Percentiles rank a stretch among this genome's conserved stretches.
Conservation (phyloP, 306 rosid genomes). For the Cicer yamashitae region DNA sequence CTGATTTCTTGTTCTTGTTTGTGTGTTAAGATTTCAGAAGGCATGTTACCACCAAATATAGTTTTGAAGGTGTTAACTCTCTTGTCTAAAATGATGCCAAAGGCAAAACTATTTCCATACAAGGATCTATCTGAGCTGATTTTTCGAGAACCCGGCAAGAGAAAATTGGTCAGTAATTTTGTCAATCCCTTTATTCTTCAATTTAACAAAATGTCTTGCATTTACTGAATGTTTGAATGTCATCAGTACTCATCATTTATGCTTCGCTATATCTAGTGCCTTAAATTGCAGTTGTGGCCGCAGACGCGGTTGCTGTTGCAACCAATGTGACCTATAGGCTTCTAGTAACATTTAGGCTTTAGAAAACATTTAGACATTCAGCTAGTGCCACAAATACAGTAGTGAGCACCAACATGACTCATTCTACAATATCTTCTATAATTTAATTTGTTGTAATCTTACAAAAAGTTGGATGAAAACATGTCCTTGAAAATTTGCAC, state of each 20-base stretch:
- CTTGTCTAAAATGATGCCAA: constrained; percentile 72
- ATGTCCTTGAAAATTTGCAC: not conserved
- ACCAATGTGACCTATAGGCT: too few species aligned
- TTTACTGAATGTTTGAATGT: not conserved
- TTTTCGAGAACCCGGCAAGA: constrained; percentile 72
- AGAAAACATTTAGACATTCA: too few species aligned
- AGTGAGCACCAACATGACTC: too few species aligned
- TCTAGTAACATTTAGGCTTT: too few species aligned
- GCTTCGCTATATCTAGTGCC: too few species aligned
- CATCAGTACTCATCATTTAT: too few species aligned
- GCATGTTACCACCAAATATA: constrained; percentile 68
- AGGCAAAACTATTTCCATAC: constrained; percentile 78
- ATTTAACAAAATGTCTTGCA: constrained; percentile 9
- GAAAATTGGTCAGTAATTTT: constrained; percentile 73
- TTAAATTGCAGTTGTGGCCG: too few species aligned
- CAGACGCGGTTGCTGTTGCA: too few species aligned
- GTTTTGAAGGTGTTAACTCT: constrained; percentile 58
- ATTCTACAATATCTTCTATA: too few species aligned
- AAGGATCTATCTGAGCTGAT: constrained; percentile 67
- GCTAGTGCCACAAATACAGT: too few species aligned
- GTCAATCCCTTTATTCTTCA: constrained; percentile 22
- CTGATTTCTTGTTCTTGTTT: constrained; percentile 53
- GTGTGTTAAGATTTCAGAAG: constrained; percentile 74
- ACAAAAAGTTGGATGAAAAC: not conserved
- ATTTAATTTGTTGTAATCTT: constrained; percentile 21